Conservation (phyloP, 1,139 yeast species). For the Magnusiomyces clavatus region DNA sequence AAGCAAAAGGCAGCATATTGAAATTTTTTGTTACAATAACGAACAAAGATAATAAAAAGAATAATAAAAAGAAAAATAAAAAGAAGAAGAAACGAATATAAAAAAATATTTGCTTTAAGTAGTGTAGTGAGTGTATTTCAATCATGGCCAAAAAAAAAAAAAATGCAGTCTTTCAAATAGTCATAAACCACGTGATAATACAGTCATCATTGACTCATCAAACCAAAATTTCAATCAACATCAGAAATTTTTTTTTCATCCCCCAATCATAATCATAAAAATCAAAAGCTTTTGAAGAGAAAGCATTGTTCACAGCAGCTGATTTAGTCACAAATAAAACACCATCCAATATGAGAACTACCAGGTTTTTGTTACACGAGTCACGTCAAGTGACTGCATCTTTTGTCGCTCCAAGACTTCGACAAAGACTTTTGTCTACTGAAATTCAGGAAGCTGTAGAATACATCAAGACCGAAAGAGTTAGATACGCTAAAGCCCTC, state of each 20-base stretch:
- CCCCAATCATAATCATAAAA: not conserved
- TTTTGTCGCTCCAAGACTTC: conserved; percentile 11
- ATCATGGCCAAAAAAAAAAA: not conserved
- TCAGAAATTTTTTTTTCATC: not conserved
- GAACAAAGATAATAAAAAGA: no score
- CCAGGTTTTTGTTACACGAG: conserved; percentile 11
- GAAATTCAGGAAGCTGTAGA: conserved; percentile 8
- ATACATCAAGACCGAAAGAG: conserved; percentile 7
- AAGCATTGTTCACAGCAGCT: no score
- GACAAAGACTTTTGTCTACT: conserved; percentile 10
- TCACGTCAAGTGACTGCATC: not conserved
- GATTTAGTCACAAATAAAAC: not conserved
- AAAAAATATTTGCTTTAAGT: not conserved
- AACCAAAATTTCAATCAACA: not conserved
- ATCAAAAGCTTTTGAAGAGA: not conserved
- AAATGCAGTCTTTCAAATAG: not conserved
- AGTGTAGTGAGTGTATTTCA: no score
- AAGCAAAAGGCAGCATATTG: no score
- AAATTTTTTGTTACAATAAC: no score
- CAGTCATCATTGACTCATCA: not conserved
- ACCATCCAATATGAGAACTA: conserved; percentile 5
- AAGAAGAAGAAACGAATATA: no score
- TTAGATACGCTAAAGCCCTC: not conserved
- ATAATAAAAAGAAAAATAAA: no score
- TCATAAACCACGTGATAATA: not conserved